Base-by-base conservation (phyloP, 345 rosid genomes). In the Populus davidiana region DNA sequence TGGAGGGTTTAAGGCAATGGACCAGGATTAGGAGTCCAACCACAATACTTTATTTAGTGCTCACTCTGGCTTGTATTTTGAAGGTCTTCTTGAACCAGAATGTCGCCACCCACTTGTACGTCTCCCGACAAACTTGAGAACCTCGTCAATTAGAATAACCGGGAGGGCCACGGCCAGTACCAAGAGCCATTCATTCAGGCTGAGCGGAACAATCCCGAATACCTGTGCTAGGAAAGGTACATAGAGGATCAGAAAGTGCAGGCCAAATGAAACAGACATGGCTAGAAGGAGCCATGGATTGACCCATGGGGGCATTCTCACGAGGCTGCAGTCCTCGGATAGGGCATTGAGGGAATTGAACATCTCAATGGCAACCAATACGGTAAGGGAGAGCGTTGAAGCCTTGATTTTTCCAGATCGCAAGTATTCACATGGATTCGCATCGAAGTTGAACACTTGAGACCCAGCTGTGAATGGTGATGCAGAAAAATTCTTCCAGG, bases 221-320 rank as follows among this genome's bases (percentile, higher is more conserved):
- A 93, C 85, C 75, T 87, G 89, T 25, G 99, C 96, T 25, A 95
- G 83, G 91, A 93, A 83, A 6, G 99, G 98, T 49, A 93, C 92
- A 6, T 95, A 95, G 0, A 93, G 92, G 73, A 95, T 95, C 86
- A 93, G 80, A 72, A 90, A 92, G 87, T 95, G 99, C 73, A 92
- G 81, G 2, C 91, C 99, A 13, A 93, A 95, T 2, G 98, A 92
- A 2, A 89, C 33, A 0, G 92, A 87, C 99, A 95, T 95, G 59
- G 98, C 99, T 67, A 93, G 71, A 25, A 89, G 91, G n/a, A 92
- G 91, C 85, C 83, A 90, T 6, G 91, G 99, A 80, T 95, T 95
- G 27, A 93, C 96, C 99, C 99, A 95, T 3, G 99, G 99, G 0
- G 98, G 99, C 99, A 95, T 95, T 2, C 89, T 83, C 76, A 90